Base-by-base conservation (phyloP, 345 rosid genomes). In the Brassica napus region DNA sequence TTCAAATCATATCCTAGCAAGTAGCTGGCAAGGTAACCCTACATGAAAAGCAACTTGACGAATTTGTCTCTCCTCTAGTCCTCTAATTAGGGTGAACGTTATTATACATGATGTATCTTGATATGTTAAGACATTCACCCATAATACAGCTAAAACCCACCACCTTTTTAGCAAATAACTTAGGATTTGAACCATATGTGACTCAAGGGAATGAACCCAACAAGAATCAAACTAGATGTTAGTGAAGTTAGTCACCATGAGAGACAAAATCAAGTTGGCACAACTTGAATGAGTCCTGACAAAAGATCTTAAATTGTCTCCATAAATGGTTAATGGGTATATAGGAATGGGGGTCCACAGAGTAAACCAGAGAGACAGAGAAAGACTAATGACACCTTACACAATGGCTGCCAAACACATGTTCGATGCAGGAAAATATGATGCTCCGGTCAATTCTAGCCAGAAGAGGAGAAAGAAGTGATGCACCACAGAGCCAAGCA, bases 21-120 rank as follows among this genome's bases (percentile, higher is more conserved):
- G 82, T 79, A 32, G 82, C 47, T 49, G 65, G 60, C 28, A 75
- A 70, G 68, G 69, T 16, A 70, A 64, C 83, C 83, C 80, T 80
- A 80, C 80, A 80, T 37, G 70, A 18, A 69, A 74, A 69, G 67
- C 79, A 75, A 80, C 34, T 79, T 79, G 60, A 37, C 70, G 15
- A 69, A 74, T 63, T 63, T 69, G 79, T 69, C 79, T 74, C 82
- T 60, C 15, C 34, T 74, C 75, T 54, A 54, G 59, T 15, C 59
- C 59, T 4, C n/a, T n/a, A n/a, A n/a, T n/a, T n/a, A n/a, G n/a
- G n/a, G n/a, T n/a, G n/a, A n/a, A 58, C 49, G 14, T 67, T 4
- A 58, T 31, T n/a, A 42, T 14, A 44, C 24, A 54, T 72, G 15
- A 57, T 67, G 55, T 47, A 37, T 57, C 23, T 59, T 70, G 63